phyloP scores from a whole-genome alignment of 352 stramenopile species.

The Phytophthora hybrid region DNA sequence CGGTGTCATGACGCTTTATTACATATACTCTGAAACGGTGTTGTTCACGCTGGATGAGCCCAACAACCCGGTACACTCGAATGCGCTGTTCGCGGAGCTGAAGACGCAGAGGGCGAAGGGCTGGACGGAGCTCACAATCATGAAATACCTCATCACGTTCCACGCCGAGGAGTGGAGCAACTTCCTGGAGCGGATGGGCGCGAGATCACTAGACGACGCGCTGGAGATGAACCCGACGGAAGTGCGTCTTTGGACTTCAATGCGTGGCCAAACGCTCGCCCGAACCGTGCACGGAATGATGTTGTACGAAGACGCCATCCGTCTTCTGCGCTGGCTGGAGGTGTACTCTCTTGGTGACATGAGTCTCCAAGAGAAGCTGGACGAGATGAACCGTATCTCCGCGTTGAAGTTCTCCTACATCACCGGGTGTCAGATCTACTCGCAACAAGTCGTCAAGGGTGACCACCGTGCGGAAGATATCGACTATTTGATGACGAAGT shows the following conservation, averaged over 20 bases:
- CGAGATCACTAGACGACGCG: conserved; percentile 73
- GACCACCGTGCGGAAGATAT: conserved; percentile 90
- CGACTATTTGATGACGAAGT: conserved; percentile 90
- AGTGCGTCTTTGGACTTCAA: conserved; percentile 87
- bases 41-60: conserved; percentile 89
- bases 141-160: conserved; percentile 90
- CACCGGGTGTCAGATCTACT: conserved; percentile 90
- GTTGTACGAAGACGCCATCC: conserved; percentile 90
- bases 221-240: conserved; percentile 69
- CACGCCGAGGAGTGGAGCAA: conserved; percentile 91
- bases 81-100: conserved; percentile 78
- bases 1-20: conserved; percentile 91
- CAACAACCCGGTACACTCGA: conserved; percentile 83
- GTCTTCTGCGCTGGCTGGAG: conserved; percentile 87
- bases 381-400: conserved; percentile 88
- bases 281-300: conserved; percentile 92
- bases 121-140: conserved; percentile 82
- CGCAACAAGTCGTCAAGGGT: conserved; percentile 74
- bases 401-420: conserved; percentile 92
- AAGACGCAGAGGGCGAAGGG: conserved; percentile 79
- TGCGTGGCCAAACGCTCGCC: conserved; percentile 88
- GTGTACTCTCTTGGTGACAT: conserved; percentile 73
- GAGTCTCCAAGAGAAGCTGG: conserved; percentile 70
- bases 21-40: conserved; percentile 91
- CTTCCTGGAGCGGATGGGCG: conserved; percentile 86